Conservation (phyloP, 768 basidiomycete genomes). For the Boletus fagicola region DNA sequence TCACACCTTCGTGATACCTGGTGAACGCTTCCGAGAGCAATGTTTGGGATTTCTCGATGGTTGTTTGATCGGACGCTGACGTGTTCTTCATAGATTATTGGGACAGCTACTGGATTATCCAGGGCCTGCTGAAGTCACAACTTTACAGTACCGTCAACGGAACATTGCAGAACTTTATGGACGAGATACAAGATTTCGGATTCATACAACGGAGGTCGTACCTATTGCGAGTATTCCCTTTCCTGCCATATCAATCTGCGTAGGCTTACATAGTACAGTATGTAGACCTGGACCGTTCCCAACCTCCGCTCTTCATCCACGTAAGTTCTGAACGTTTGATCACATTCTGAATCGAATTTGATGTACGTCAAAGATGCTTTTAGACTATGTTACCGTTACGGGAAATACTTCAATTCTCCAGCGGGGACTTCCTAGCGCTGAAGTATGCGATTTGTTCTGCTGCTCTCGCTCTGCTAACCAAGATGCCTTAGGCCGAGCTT, state of each 20-base stretch:
- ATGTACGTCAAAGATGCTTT: conserved; percentile 65
- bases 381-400: conserved; percentile 72
- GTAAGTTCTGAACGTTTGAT: conserved; percentile 36
- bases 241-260: neutral
- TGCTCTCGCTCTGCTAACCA: neutral
- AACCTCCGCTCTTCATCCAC: conserved; percentile 86
- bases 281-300: conserved; percentile 84
- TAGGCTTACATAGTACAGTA: neutral
- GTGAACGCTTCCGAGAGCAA: conserved; percentile 81
- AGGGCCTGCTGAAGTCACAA: conserved; percentile 79
- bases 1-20: conserved; percentile 88
- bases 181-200: conserved; percentile 77
- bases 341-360: neutral
- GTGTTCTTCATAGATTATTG: conserved; percentile 43
- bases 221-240: conserved; percentile 59
- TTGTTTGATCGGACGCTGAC: neutral
- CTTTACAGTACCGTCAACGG: conserved; percentile 69
- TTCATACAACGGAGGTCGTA: conserved; percentile 92
- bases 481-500: conserved; percentile 60
- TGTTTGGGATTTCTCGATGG: conserved; percentile 47
- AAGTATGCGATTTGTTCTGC: conserved; percentile 42
- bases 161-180: conserved; percentile 93
- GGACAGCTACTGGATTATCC: conserved; percentile 84
- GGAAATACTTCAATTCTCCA: conserved; percentile 70
- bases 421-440: conserved; percentile 82